Base-by-base conservation (phyloP, 805 yeast genomes). In the Ogataea corticis region DNA sequence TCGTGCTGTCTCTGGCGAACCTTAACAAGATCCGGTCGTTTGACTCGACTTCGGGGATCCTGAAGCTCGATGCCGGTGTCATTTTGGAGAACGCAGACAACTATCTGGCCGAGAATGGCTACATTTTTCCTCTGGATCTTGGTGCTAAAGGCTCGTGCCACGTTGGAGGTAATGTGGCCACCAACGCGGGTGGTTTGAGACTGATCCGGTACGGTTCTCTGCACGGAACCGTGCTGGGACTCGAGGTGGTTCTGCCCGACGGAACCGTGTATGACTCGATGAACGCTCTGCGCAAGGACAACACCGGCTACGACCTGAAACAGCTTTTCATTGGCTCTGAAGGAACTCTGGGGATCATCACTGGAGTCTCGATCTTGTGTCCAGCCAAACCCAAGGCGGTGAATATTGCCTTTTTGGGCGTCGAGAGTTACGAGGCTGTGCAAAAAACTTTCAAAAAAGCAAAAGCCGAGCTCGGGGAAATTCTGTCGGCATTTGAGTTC, bases 91-190 rank as follows among this genome's bases (percentile, higher is more conserved):
- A 71, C 54, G 96, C 96, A 11, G 97, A 91, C 67, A 74, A 75
- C 44, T 88, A 62, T 58, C 68, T 91, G 44, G 82, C 85, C 14
- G 94, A 88, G 46, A 70, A 80, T n/a, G 96, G 94, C 3, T 85
- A 85, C 67, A 87, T 91, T 44, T 91, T 90, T 75, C 98, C 98
- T 21, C 72, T 91, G 41, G 98, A 91, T 63, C 71, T 91, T 50
- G 98, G 98, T 46, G 97, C 98, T 31, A 91, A 91, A 69, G 98
- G 98, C 12, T 88, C 97, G 2, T 92, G 97, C 63, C 96, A 88
- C 56, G 83, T 92, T 50, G 97, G 97, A 55, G 98, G 97, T 53
- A 87, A 83, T 43, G 92, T 89, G 35, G 96, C 97, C 15, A 89
- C 97, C 15, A 92, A 92, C 63, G 98, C 98, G 4, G 98, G 98